phyloP scores from a whole-genome alignment of 768 basidiomycete genomes.

The Trametes villosa region DNA sequence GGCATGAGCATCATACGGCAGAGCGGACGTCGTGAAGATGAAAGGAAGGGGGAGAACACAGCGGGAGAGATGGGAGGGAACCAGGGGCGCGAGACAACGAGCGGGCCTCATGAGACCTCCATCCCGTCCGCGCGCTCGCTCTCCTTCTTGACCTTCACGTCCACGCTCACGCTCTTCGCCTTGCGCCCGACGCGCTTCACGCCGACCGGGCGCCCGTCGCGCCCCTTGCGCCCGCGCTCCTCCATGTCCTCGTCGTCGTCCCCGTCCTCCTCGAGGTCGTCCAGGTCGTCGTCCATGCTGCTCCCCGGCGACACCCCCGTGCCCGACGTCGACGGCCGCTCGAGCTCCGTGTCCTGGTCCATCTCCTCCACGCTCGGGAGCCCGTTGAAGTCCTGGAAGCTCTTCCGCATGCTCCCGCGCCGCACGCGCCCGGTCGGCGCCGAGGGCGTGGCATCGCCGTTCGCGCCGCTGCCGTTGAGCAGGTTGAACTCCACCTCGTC shows the following conservation, averaged over 20 bases:
- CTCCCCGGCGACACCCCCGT: slow-evolving; percentile 22
- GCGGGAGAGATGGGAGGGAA: background rate
- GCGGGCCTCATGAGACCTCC: slow-evolving; percentile 29
- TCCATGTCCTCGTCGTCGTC: slow-evolving; percentile 19
- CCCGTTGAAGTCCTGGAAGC: slow-evolving; percentile 33
- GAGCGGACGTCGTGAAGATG: background rate
- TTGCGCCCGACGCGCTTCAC: slow-evolving; percentile 26
- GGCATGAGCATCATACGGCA: background rate
- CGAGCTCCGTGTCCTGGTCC: slow-evolving; percentile 32
- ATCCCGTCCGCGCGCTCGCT: slow-evolving; percentile 29
- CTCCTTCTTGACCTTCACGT: slow-evolving; percentile 33
- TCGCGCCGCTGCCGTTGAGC: slow-evolving; percentile 9
- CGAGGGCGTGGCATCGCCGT: background rate
- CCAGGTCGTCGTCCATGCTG: slow-evolving; percentile 20
- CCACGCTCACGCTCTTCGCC: slow-evolving; percentile 26
- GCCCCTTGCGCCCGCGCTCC: slow-evolving; percentile 33
- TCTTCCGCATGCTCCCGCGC: slow-evolving; percentile 25
- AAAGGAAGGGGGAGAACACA: background rate
- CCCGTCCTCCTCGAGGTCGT: slow-evolving; percentile 26
- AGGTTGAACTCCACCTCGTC: slow-evolving; percentile 31
- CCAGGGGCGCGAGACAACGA: background rate
- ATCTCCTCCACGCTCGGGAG: slow-evolving; percentile 38
- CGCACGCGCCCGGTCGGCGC: slow-evolving; percentile 25
- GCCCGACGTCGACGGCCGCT: slow-evolving; percentile 23
- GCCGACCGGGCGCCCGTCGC: slow-evolving; percentile 30